phyloP scores from a whole-genome alignment of 495 filamentous ascomycete species.

The Xylaria curta region DNA sequence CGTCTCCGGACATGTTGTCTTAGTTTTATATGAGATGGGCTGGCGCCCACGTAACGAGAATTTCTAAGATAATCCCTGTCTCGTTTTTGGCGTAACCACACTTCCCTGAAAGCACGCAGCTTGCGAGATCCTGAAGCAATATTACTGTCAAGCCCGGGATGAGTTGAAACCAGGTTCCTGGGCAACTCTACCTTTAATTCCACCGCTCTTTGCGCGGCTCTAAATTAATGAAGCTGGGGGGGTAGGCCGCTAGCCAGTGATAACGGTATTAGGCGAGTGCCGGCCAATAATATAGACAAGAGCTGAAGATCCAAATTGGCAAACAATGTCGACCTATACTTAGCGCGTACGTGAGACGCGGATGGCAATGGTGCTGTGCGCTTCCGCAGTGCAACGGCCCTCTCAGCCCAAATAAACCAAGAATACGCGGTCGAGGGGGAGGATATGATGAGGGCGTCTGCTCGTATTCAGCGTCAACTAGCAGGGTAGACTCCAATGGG shows the following conservation, averaged over 20 bases:
- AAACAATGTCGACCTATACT: conserved; percentile 35
- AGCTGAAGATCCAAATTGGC: conserved; percentile 35
- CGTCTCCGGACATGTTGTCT: conserved; percentile 55
- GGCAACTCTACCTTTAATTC: conserved; percentile 29
- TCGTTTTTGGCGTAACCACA: conserved; percentile 45
- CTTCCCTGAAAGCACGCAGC: conserved; percentile 37
- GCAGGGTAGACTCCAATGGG: conserved; percentile 52
- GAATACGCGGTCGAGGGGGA: conserved; percentile 30
- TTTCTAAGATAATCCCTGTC: conserved; percentile 45
- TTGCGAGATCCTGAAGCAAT: conserved; percentile 37
- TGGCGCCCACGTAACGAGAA: conserved; percentile 29
- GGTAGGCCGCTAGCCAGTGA: conserved; percentile 37
- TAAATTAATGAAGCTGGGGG: conserved; percentile 25
- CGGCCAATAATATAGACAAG: conserved; percentile 36
- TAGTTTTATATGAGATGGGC: conserved; percentile 49
- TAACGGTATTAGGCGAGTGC: conserved; percentile 32
- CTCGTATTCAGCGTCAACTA: conserved; percentile 43
- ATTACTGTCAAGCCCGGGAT: conserved; percentile 33
- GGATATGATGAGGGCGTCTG: conserved; percentile 32
- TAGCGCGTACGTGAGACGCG: conserved; percentile 41
- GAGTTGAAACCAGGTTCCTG: conserved; percentile 18
- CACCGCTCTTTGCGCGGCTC: conserved; percentile 34
- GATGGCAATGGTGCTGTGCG: conserved; percentile 41
- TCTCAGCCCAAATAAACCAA: conserved; percentile 38
- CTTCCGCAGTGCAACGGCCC: conserved; percentile 43